Conservation (phyloP, 2,329 filamentous ascomycete species). For the Phialophora macrospora region DNA sequence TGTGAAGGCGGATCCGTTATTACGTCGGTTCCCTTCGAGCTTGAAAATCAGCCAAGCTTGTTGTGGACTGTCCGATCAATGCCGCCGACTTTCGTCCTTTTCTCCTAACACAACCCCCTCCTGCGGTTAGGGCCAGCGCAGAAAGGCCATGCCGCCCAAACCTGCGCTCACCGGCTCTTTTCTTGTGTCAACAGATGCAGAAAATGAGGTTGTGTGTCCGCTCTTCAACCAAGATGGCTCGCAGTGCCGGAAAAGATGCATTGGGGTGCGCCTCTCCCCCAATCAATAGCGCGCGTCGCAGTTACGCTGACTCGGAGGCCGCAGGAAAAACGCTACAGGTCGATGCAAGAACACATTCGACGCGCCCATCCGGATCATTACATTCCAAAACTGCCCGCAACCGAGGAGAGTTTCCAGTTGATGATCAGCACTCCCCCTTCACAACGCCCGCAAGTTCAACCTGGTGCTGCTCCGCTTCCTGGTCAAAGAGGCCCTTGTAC, state of each 20-base stretch:
- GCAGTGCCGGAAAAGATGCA: slow-evolving; percentile 94
- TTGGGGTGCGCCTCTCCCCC: slow-evolving; percentile 68
- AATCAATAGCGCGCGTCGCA: slow-evolving; percentile 30
- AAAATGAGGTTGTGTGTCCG: slow-evolving; percentile 96
- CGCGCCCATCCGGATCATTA: slow-evolving; percentile 96
- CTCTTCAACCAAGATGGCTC: slow-evolving; percentile 95
- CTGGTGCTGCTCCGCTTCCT: slow-evolving; percentile 42
- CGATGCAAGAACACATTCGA: slow-evolving; percentile 99
- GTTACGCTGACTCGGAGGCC: slow-evolving; percentile 43
- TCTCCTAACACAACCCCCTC: slow-evolving; percentile 29
- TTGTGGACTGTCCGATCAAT: slow-evolving; percentile 36
- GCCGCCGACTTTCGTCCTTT: slow-evolving; percentile 34
- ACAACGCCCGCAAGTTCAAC: slow-evolving; percentile 64
- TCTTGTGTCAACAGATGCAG: slow-evolving; percentile 80
- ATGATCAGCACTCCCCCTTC: slow-evolving; percentile 93
- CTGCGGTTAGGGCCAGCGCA: slow-evolving; percentile 32
- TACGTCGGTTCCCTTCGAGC: slow-evolving; percentile 31
- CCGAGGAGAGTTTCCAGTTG: slow-evolving; percentile 93
- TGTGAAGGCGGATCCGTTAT: slow-evolving; percentile 33
- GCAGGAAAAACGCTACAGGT: slow-evolving; percentile 93
- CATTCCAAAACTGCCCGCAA: slow-evolving; percentile 95
- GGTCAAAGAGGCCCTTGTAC: slow-evolving; percentile 38
- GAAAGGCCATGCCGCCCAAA: slow-evolving; percentile 79
- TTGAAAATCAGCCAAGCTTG: slow-evolving; percentile 34
- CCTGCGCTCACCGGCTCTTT: slow-evolving; percentile 86